A percentile compares a stretch with the other conserved stretches of the same genome.
These are phyloP conservation scores for Boletus vinaceobasis DNA, from an alignment of 768 basidiomycete species.

Conservation along the genomic window DNA sequence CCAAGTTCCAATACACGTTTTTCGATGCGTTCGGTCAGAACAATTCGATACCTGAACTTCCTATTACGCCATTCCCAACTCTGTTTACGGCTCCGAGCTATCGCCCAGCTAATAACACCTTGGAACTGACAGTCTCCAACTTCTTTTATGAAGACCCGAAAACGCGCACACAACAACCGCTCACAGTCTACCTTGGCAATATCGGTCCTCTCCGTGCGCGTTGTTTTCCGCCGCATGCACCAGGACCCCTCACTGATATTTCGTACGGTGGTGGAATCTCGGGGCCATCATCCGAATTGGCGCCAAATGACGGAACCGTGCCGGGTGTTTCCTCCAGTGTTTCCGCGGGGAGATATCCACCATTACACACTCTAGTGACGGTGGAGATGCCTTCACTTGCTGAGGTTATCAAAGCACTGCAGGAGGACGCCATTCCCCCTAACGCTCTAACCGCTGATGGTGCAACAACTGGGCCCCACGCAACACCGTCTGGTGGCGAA, in stretches of 20 bases:
- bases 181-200: conserved; percentile 87
- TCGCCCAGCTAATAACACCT: conserved; percentile 63
- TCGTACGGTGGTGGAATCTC: conserved; percentile 52
- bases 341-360: conserved; percentile 47
- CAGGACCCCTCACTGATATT: conserved; percentile 63
- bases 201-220: conserved; percentile 81
- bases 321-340: conserved; percentile 19
- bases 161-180: conserved; percentile 58
- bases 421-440: conserved; percentile 60
- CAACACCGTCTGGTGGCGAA: conserved; percentile 26
- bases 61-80: conserved; percentile 89
- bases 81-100: conserved; percentile 78
- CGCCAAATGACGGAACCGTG: conserved; percentile 23
- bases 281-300: conserved; percentile 34
- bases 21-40: conserved; percentile 86
- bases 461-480: conserved; percentile 36
- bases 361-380: conserved; percentile 76
- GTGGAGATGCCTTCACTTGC: conserved; percentile 79
- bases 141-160: conserved; percentile 81
- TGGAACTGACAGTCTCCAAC: conserved; percentile 84
- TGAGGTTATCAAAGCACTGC: conserved; percentile 75
- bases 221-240: conserved; percentile 68
- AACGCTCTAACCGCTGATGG: conserved; percentile 34
- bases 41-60: conserved; percentile 68
- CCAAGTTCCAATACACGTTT: conserved; percentile 93